Evolutionary conservation across 306 rosid genomes (phyloP), one percentile per base, ranked within the genome.

Genomic region (Psophocarpus tetragonolobus): DNA sequence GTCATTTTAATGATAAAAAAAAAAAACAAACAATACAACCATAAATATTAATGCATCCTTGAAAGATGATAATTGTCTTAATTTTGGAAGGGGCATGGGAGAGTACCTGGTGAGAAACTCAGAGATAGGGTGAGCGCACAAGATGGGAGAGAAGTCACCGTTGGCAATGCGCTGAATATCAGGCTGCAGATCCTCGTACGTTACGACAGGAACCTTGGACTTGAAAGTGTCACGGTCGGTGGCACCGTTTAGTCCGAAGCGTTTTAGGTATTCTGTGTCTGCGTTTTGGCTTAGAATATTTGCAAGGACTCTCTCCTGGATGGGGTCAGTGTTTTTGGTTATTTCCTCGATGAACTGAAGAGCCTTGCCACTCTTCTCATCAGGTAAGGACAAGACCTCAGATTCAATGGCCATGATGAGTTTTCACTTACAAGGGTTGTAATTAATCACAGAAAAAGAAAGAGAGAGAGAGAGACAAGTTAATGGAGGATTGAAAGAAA

Each of bases 71-170:
- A n/a, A n/a, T n/a, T n/a, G n/a, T n/a, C n/a, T n/a, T n/a, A n/a
- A n/a, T n/a, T n/a, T n/a, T n/a, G n/a, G n/a, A 54, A 23, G 32
- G 23, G 60, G 11, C 14, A 53, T 54, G 14, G 6, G 61, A 2
- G 26, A 3, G 13, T 23, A 90, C 99, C 99, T 95, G 18, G 99
- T 92, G 79, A 95, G 94, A 48, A 95, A 92, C 85, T 95, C 99
- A 0, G 99, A 92, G 73, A 95, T 85, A 17, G 97, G 97, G 33
- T 68, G 87, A 64, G 96, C 13, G 61, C 80, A 86, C 33, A 95
- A 78, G 85, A 95, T 88, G 23, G 88, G 87, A 35, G 99, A 89
- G 76, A 85, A 85, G 73, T 95, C 99, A 13, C 99, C 99, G 42
- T 95, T 88, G 17, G 94, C 96, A 41, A 92, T 88, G 58, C 99